These are phyloP conservation scores for Tulasnella sp. DNA, from an alignment of 768 basidiomycete species.

Conservation along the genomic window DNA sequence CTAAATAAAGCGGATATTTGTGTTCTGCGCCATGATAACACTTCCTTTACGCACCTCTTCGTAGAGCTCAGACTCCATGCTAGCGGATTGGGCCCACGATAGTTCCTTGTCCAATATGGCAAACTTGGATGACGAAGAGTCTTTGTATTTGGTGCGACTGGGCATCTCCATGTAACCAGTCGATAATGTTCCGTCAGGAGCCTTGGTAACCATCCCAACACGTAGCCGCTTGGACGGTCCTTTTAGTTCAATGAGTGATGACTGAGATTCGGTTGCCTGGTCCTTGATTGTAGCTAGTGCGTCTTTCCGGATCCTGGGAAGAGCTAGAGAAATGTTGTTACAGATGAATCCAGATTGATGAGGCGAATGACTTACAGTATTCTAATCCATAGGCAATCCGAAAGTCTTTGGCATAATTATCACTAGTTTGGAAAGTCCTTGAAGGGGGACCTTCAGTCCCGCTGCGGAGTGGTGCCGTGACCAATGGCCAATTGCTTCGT, in stretches of 20 bases:
- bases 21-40: neutral
- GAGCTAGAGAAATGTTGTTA: slow-evolving; percentile 35
- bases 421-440: slow-evolving; percentile 50
- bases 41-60: slow-evolving; percentile 31
- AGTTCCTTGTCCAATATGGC: slow-evolving; percentile 37
- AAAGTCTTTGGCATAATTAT: slow-evolving; percentile 72
- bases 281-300: slow-evolving; percentile 60
- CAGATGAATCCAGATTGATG: neutral
- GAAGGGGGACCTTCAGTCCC: neutral
- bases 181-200: slow-evolving; percentile 26
- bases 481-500: slow-evolving; percentile 65
- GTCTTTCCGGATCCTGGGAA: slow-evolving; percentile 46
- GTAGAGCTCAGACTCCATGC: slow-evolving; percentile 73
- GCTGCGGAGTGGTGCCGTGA: slow-evolving; percentile 55
- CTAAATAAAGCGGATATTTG: too few species aligned
- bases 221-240: slow-evolving; percentile 33
- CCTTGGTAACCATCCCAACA: slow-evolving; percentile 38
- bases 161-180: slow-evolving; percentile 31
- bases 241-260: neutral
- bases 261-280: slow-evolving; percentile 25
- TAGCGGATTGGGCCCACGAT: slow-evolving; percentile 50
- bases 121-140: neutral
- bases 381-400: slow-evolving; percentile 68
- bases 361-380: slow-evolving; percentile 45
- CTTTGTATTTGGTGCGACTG: slow-evolving; percentile 22